phyloP scores from a whole-genome alignment of 306 rosid species.

The Prunus armeniaca region DNA sequence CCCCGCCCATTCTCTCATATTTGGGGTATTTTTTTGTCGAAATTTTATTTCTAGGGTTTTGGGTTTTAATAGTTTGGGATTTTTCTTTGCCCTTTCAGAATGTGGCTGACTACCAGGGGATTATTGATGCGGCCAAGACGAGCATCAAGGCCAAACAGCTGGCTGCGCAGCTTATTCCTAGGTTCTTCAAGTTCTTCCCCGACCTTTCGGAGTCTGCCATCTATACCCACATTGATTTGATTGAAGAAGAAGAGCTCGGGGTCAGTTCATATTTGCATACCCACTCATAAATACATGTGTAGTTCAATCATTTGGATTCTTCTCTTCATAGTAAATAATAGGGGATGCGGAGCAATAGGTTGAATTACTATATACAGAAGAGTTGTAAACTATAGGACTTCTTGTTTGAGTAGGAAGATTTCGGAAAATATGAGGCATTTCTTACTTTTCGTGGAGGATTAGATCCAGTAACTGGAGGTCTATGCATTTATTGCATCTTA shows the following conservation, averaged over 20 bases:
- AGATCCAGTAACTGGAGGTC: no score
- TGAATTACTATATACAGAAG: no score
- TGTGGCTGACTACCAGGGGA: slow-evolving; percentile 75
- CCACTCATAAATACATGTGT: not conserved
- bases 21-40: not conserved
- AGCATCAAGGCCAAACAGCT: slow-evolving; percentile 92
- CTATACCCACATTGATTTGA: slow-evolving; percentile 78
- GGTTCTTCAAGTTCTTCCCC: slow-evolving; percentile 90
- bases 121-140: slow-evolving; percentile 78
- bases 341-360: no score
- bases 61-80: not conserved
- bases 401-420: no score
- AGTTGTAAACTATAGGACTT: no score
- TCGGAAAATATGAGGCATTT: no score
- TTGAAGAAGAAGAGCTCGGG: slow-evolving; percentile 94
- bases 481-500: not conserved
- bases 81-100: slow-evolving; percentile 40
- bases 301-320: no score
- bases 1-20: not conserved
- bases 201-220: slow-evolving; percentile 73
- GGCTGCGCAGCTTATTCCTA: slow-evolving; percentile 94
- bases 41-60: slow-evolving; percentile 21
- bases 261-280: slow-evolving; percentile 38
- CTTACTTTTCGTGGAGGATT: no score
- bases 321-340: no score